These are phyloP conservation scores for Clathrus columnatus DNA, from an alignment of 768 basidiomycete genomes.

Conservation along the genomic window DNA sequence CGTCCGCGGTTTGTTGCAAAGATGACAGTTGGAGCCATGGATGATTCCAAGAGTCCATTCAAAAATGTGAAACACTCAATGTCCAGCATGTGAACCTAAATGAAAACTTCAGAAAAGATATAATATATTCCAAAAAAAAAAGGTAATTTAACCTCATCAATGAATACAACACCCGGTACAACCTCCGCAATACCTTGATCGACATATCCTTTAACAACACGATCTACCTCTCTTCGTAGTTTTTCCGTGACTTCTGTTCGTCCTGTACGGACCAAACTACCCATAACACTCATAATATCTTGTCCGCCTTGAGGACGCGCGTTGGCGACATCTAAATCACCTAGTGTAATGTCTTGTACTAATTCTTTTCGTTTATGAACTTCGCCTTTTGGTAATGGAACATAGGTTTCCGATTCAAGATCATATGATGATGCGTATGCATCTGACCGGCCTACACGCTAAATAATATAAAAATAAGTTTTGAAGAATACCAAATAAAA, in stretches of 20 bases:
- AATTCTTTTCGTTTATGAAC: constrained; percentile 95
- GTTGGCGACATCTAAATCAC: constrained; percentile 94
- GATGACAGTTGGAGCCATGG: constrained; percentile 96
- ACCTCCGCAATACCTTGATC: constrained; percentile 98
- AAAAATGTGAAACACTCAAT: constrained; percentile 99
- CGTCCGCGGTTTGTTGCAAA: constrained; percentile 95
- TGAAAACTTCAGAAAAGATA: not conserved
- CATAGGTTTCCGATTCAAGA: constrained; percentile 96
- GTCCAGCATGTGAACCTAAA: constrained; percentile 97
- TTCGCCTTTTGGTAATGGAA: constrained; percentile 93
- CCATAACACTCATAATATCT: constrained; percentile 99
- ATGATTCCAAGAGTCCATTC: constrained; percentile 89
- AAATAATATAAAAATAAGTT: not conserved
- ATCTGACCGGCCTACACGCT: constrained; percentile 95
- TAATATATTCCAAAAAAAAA: constrained; percentile 1
- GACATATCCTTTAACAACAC: constrained; percentile 93
- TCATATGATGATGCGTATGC: constrained; percentile 97
- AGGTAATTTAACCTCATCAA: constrained; percentile 73
- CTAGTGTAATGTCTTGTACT: constrained; percentile 90
- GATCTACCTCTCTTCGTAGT: constrained; percentile 89
- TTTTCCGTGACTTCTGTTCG: constrained; percentile 98
- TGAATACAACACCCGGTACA: constrained; percentile 95
- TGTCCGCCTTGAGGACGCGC: constrained; percentile 94
- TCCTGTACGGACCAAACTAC: constrained; percentile 77
- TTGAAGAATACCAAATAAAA: constrained; percentile 2